Conservation (phyloP, 257 asterid species). For the Rhazya stricta region DNA sequence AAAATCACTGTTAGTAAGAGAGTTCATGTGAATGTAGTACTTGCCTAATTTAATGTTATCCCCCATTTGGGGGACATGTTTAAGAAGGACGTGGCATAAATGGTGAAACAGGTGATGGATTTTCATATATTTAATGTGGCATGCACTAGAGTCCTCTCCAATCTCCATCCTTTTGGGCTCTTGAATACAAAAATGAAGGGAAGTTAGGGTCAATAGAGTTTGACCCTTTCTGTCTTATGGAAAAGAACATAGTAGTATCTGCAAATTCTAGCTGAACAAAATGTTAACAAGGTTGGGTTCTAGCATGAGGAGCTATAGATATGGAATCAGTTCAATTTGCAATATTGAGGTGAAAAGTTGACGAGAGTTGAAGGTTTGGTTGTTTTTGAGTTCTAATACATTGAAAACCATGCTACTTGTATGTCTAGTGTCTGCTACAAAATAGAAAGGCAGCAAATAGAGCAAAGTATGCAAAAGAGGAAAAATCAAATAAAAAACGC, state of each 20-base stretch:
- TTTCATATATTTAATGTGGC: slow-evolving; percentile 26
- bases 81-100: slow-evolving; percentile 40
- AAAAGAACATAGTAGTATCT: not conserved
- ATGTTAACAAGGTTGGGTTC: not conserved
- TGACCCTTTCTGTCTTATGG: no score
- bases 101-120: slow-evolving; percentile 38
- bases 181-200: no score
- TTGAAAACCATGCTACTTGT: not conserved
- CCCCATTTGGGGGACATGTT: slow-evolving; percentile 48
- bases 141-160: not conserved
- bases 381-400: not conserved
- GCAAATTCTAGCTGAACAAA: not conserved
- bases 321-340: not conserved
- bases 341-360: not conserved
- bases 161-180: not conserved
- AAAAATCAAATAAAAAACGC: slow-evolving; percentile 11
- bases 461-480: slow-evolving; percentile 21
- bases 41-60: slow-evolving; percentile 43
- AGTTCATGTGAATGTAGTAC: slow-evolving; percentile 38
- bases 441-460: slow-evolving; percentile 4
- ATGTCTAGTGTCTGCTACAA: slow-evolving; percentile 1
- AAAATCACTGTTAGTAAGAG: slow-evolving; percentile 23
- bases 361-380: not conserved
- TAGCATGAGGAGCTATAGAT: not conserved
- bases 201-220: no score